Evolutionary conservation across 148 eudicot species (phyloP).

Genomic region (Rhododendron simsii): DNA sequence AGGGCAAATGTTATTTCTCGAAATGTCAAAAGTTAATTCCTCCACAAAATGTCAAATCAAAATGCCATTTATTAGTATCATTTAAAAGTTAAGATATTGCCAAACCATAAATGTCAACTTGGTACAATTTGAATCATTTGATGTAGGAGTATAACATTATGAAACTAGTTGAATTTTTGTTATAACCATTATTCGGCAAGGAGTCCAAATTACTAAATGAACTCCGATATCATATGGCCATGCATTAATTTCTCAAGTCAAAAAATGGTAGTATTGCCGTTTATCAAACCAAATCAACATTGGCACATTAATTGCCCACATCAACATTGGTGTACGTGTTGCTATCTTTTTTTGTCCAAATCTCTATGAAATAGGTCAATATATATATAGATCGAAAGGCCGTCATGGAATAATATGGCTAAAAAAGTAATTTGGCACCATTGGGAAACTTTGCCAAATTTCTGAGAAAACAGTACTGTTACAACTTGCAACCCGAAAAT

Average conservation of each 20-base stretch:
- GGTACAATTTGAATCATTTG: background rate
- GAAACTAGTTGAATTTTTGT: background rate
- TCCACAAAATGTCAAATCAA: background rate
- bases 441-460: no score
- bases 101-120: background rate
- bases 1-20: background rate
- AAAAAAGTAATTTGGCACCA: no score
- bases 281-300: no score
- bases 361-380: background rate
- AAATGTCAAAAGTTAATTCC: background rate
- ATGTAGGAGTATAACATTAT: no score
- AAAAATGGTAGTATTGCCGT: no score
- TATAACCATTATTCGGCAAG: background rate
- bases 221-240: background rate
- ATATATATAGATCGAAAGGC: background rate
- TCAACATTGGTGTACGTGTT: no score
- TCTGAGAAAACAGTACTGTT: no score
- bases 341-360: no score
- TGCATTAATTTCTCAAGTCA: background rate
- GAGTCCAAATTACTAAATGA: background rate
- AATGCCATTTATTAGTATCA: background rate
- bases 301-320: no score
- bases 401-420: no score
- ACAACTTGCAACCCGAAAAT: no score
- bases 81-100: background rate